These are phyloP conservation scores for Pugionium dolabratum DNA, from an alignment of 345 rosid species.

Conservation along the genomic window DNA sequence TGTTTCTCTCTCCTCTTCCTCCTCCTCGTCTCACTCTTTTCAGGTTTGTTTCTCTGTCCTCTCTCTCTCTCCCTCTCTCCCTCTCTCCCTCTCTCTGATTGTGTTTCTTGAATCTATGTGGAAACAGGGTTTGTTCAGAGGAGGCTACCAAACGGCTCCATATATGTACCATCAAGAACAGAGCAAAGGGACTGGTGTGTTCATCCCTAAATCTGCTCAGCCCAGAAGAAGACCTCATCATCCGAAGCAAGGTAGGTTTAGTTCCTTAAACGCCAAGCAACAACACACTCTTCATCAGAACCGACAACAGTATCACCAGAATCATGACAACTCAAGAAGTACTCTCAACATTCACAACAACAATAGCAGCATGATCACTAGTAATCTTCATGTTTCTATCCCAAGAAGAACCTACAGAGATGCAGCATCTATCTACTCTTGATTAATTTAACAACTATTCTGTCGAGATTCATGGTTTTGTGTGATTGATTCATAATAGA, in stretches of 20 bases:
- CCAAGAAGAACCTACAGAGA: constrained; percentile 48
- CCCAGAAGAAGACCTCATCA: constrained; percentile 58
- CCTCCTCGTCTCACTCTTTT: constrained; percentile 56
- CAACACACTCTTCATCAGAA: constrained; percentile 39
- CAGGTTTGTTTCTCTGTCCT: constrained; percentile 52
- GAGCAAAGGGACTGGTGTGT: constrained; percentile 94
- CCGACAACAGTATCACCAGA: constrained; percentile 37
- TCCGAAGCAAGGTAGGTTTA: constrained; percentile 58
- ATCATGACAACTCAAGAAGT: constrained; percentile 42
- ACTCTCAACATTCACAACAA: constrained; percentile 25
- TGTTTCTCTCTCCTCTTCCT: constrained; percentile 41
- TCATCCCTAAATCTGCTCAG: constrained; percentile 68
- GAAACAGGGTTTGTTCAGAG: constrained; percentile 53
- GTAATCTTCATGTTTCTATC: constrained; percentile 37
- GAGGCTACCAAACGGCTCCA: constrained; percentile 49
- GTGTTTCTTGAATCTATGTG: constrained; percentile 21
- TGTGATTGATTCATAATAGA: constrained; percentile 34
- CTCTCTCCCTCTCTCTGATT: constrained; percentile 1
- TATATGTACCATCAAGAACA: constrained; percentile 53
- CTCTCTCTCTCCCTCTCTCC: not conserved
- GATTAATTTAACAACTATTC: constrained; percentile 3
- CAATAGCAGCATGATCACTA: constrained; percentile 23
- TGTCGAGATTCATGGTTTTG: constrained; percentile 14
- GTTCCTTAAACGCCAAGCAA: constrained; percentile 51
- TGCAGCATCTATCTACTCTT: constrained; percentile 40